Evolutionary conservation across 164 flowering plant species (phyloP).

Genomic region (Tinospora cordifolia): DNA sequence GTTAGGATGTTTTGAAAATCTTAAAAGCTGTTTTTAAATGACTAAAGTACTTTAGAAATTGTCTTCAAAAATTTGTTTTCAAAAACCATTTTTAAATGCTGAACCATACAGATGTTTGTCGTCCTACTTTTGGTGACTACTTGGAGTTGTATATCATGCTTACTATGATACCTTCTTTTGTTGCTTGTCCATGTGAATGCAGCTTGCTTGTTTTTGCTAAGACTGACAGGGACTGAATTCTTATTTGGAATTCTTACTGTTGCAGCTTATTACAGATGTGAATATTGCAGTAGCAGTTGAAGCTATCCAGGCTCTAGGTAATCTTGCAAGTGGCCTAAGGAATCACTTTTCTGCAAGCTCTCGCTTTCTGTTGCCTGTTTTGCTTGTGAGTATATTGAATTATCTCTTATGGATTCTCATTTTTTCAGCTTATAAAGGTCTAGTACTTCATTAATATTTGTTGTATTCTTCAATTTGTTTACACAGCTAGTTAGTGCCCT

Average conservation of each 20-base stretch:
- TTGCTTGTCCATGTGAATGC: neutral
- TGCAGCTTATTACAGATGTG: slow-evolving; percentile 94
- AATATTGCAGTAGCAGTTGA: slow-evolving; percentile 97
- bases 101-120: too few relatives aligned
- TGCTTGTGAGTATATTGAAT: slow-evolving; percentile 57
- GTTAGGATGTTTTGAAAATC: too few relatives aligned
- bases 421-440: too few relatives aligned
- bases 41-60: too few relatives aligned
- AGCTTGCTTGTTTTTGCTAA: neutral
- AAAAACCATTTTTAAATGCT: too few relatives aligned
- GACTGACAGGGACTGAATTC: neutral
- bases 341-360: slow-evolving; percentile 75
- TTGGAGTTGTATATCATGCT: neutral
- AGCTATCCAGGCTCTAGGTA: slow-evolving; percentile 95
- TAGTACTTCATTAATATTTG: too few relatives aligned
- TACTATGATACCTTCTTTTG: too few relatives aligned
- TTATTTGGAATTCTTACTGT: slow-evolving; percentile 3
- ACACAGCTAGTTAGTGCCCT: neutral
- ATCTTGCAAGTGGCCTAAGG: slow-evolving; percentile 82
- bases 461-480: neutral
- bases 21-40: too few relatives aligned
- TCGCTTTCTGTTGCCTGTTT: slow-evolving; percentile 74
- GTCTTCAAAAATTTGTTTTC: too few relatives aligned
- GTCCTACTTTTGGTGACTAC: neutral
- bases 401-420: neutral